Evolutionary conservation across 176 grass and related monocot species (phyloP), one percentile per base, ranked within the genome.

Genomic region (Eleusine coracana): DNA sequence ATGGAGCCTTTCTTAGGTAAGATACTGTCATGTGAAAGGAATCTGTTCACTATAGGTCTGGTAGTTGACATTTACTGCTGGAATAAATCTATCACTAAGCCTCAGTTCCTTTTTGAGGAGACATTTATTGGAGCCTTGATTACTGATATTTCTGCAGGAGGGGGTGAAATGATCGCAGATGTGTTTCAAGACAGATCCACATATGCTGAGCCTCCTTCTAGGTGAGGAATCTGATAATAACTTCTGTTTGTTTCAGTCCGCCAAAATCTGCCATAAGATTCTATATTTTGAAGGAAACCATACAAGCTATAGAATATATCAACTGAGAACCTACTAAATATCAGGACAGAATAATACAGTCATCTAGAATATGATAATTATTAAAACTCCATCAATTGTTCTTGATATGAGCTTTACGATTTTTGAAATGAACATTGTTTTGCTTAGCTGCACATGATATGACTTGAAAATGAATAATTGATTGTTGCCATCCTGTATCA

Each of bases 1-100:
- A 98, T 98, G 96, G 67, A 86, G 64, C 96, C 96, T 37, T 98
- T 95, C 85, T 90, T 98, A 90, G 96, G 96, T 98, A 95, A 80
- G 46, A 70, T 65, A 46, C 18, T 80, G 41, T 16, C 72, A 58
- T 7, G 3, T 46, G 45, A 2, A 55, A 66, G 10, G 10, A 71
- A 71, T 27, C 38, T 73, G 17, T 63, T 81, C 55, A 44, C 16
- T 71, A 54, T 81, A 66, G 66, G 40, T 49, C 76, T 18, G 58
- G 6, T 77, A 50, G 36, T 71, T 48, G 59, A 70, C 37, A 38
- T 62, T 58, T 68, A 37, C 48, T 75, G 42, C 34, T 70, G 37
- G 13, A 83, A 71, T 29, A 65, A 2, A 82, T 28, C 27, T 37
- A 71, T 83, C 17, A 59, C 7, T 62, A 81, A 80, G 50, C 66